These are phyloP conservation scores for Suillus ampliporus DNA, from an alignment of 768 basidiomycete genomes.

Conservation along the genomic window DNA sequence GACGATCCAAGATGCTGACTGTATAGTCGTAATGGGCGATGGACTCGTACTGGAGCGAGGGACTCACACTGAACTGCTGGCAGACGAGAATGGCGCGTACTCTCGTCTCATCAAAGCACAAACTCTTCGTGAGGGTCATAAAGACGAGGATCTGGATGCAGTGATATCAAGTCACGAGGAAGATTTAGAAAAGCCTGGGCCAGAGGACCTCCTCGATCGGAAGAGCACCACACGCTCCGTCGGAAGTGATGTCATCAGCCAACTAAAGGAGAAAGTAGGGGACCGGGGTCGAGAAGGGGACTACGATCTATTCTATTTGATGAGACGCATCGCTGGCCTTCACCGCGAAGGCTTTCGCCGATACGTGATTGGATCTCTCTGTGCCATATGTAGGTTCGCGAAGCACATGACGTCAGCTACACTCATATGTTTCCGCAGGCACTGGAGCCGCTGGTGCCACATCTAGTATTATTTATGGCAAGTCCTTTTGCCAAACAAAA, in stretches of 20 bases:
- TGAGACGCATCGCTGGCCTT: slow-evolving; percentile 44
- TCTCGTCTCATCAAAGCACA: slow-evolving; percentile 49
- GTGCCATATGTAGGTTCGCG: slow-evolving; percentile 34
- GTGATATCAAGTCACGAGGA: slow-evolving; percentile 18
- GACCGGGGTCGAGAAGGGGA: neutral
- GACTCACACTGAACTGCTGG: slow-evolving; percentile 46
- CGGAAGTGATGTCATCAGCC: slow-evolving; percentile 17
- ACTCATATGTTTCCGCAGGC: slow-evolving; percentile 9
- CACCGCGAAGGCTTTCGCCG: slow-evolving; percentile 42
- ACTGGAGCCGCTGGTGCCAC: slow-evolving; percentile 36
- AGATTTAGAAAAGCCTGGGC: slow-evolving; percentile 31
- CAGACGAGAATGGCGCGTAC: slow-evolving; percentile 45
- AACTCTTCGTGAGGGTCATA: slow-evolving; percentile 39
- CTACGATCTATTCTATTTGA: slow-evolving; percentile 43
- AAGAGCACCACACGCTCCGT: slow-evolving; percentile 21
- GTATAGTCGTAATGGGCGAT: slow-evolving; percentile 49
- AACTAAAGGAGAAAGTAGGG: neutral
- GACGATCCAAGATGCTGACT: slow-evolving; percentile 54
- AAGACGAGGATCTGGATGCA: slow-evolving; percentile 19
- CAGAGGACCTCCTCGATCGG: slow-evolving; percentile 37
- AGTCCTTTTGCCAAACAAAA: slow-evolving; percentile 17
- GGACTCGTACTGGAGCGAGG: slow-evolving; percentile 51
- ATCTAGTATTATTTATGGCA: slow-evolving; percentile 41
- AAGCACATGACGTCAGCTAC: neutral
- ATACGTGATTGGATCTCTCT: slow-evolving; percentile 44